Base-by-base conservation (phyloP, 352 stramenopile species). In the Phytophthora kernoviae region DNA sequence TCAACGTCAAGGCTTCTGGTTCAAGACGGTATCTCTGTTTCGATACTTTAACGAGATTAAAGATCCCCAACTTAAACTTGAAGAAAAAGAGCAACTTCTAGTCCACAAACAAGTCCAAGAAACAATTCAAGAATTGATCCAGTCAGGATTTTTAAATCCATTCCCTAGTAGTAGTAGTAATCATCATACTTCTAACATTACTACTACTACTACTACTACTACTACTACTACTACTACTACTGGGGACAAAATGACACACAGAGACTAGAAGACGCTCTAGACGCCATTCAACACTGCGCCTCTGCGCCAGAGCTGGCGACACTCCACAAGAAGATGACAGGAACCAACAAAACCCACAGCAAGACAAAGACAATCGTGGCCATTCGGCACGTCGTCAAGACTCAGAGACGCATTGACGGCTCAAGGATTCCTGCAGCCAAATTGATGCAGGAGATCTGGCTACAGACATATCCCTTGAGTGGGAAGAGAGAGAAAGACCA, bases 1-100 rank as follows among this genome's bases (percentile, higher is more conserved):
- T 21, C 84, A 93, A 53, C 86, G 86, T 27, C 88, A 86, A 53
- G 86, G 84, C 0, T 68, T 74, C 42, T 95, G 86, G 86, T 89
- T 89, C 57, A 86, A 84, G 57, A 81, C 72, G 1, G 68, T 69
- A 17, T 87, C 81, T 21, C 62, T 94, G 20, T 65, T 87, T 15
- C 71, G 64, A 17, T 92, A 93, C 47, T 88, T 91, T 49, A 55
- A 53, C 6, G 30, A 41, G 6, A 17, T 10, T 0, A 18, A 62
- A 54, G 27, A 45, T 36, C 7, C 62, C n/a, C n/a, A n/a, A n/a
- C n/a, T n/a, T n/a, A n/a, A n/a, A n/a, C n/a, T n/a, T 36, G 22
- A 43, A n/a, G 26, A 71, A 37, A 33, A 62, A n/a, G 4, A 36
- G 4, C 39, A 49, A 39, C 12, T 60, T 30, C 54, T 50, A 20